A percentile compares a stretch with the other conserved stretches of the same genome.
These are phyloP conservation scores for Chenopodium album DNA, from an alignment of 148 eudicot genomes.

Conservation along the genomic window DNA sequence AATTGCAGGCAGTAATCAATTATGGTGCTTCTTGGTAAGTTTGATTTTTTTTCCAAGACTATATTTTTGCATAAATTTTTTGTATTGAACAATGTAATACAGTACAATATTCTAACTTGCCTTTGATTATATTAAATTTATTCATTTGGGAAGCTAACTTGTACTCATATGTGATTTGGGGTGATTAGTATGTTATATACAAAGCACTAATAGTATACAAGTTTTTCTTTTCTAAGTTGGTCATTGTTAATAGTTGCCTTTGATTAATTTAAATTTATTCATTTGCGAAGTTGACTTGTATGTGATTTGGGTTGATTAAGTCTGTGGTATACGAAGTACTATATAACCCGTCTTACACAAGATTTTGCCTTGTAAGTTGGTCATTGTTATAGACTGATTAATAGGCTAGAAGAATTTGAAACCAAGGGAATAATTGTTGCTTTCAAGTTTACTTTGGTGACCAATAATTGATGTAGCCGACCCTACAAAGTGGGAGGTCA, in stretches of 20 bases:
- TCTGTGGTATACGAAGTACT: neutral
- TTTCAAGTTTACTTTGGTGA: constrained; percentile 8
- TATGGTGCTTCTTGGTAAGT: constrained; percentile 93
- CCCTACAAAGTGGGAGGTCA: constrained; percentile 3
- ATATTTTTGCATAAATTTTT: too few species aligned
- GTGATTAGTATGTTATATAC: neutral
- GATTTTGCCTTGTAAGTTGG: too few species aligned
- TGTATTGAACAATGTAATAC: too few species aligned
- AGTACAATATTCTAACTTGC: too few species aligned
- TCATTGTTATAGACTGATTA: neutral
- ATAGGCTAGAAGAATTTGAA: neutral
- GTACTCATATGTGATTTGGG: neutral
- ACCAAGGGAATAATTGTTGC: neutral
- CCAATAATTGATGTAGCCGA: neutral
- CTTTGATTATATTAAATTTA: too few species aligned
- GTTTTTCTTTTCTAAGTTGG: too few species aligned
- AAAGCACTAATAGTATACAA: too few species aligned
- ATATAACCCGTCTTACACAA: too few species aligned
- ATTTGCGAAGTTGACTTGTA: neutral
- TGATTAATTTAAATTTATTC: too few species aligned
- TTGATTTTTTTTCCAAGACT: neutral
- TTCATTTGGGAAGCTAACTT: too few species aligned
- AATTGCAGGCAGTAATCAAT: constrained; percentile 79
- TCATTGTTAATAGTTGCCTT: too few species aligned
- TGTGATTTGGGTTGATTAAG: neutral